These are phyloP conservation scores for Tricholoma saponaceum DNA, from an alignment of 768 basidiomycete genomes.

Conservation along the genomic window DNA sequence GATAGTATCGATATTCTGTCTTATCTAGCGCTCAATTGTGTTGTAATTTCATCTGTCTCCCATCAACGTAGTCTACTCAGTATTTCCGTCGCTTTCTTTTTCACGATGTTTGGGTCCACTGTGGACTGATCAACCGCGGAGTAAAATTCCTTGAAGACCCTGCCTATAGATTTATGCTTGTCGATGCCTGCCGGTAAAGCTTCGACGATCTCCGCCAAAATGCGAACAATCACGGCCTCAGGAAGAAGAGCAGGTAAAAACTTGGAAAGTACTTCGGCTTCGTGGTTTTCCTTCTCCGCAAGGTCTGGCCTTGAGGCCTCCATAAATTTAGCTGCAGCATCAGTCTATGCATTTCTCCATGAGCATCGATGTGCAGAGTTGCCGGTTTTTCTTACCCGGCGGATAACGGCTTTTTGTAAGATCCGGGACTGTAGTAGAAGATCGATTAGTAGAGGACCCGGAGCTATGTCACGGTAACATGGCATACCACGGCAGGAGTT, in stretches of 20 bases:
- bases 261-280: conserved; percentile 49
- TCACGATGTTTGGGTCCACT: conserved; percentile 57
- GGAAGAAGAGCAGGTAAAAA: conserved; percentile 61
- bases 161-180: conserved; percentile 37
- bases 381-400: conserved; percentile 45
- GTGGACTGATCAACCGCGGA: conserved; percentile 51
- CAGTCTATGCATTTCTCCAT: conserved; percentile 35
- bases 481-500: conserved; percentile 42
- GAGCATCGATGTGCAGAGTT: neutral
- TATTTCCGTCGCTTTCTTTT: conserved; percentile 41
- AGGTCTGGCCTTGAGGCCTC: conserved; percentile 61
- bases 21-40: neutral
- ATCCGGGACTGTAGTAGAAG: conserved; percentile 28
- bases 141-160: conserved; percentile 63
- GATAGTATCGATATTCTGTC: neutral
- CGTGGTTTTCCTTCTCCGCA: conserved; percentile 55
- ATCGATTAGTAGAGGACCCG: neutral
- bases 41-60: neutral
- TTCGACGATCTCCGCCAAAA: conserved; percentile 40
- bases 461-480: too few relatives aligned
- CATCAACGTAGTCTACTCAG: conserved; percentile 17
- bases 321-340: conserved; percentile 53
- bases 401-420: conserved; percentile 52
- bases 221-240: conserved; percentile 48
- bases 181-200: conserved; percentile 22